Base-by-base conservation (phyloP, 805 yeast species). In the Lipomyces yamanashiensis region DNA sequence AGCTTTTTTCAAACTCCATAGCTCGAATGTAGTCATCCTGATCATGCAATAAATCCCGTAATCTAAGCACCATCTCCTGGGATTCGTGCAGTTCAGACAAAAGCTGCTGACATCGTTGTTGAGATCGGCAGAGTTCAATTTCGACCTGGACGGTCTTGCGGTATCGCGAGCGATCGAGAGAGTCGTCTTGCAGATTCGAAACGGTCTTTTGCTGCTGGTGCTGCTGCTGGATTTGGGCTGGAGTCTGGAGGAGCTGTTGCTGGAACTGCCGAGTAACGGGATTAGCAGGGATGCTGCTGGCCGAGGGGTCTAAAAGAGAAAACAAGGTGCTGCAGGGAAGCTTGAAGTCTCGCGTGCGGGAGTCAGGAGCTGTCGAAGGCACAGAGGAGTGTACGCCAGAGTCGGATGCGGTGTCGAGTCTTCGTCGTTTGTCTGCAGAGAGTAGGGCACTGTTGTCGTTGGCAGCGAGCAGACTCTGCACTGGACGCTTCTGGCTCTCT, bases 11-110 rank as follows among this genome's bases (percentile, higher is more conserved):
- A 37, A 59, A 54, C 36, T 63, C 67, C 64, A 63, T 45, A 9
- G 59, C 57, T 8, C 67, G 56, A 15, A 63, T 59, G 39, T 54
- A 59, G 17, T 63, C 67, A 39, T 63, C 67, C 50, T 63, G 67
- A 39, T 63, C 67, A 28, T 37, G 53, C 13, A 63, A 44, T 15
- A 41, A 36, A 40, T 59, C 63, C 13, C 56, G 40, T 23, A 63
- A 40, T 36, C 44, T n/a, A 34, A 17, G 17, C 6, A 55, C 39
- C 41, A 52, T 34, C 1, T 51, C 53, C 37, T 41, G 45, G 6
- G 63, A 40, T 23, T 63, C 63, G 15, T 34, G 43, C 10, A 63
- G 58, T 41, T 63, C 63, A 23, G 48, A 19, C 19, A 21, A 45
- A 9, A 52, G 50, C 9, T 50, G 54, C 19, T 47, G 47, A 17